Evolutionary conservation across 352 stramenopile species (phyloP), one percentile per base, ranked within the genome.

Genomic region (Phytophthora citrophthora): DNA sequence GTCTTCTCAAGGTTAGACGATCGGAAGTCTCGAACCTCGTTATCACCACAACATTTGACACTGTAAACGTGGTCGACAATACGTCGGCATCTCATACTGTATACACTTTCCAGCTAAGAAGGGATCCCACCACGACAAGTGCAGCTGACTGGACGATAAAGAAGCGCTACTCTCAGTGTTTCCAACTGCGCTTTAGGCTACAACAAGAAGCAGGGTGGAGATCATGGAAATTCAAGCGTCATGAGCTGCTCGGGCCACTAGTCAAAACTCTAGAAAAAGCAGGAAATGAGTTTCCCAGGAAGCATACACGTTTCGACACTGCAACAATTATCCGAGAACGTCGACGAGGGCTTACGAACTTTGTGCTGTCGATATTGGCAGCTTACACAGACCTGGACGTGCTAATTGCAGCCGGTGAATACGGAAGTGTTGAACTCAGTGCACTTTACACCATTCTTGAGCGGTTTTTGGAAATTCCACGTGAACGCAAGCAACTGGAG

Each of bases 331-430:
- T 50, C 20, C 44, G 32, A 36, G 44, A 50, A 9, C 44, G 44
- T 4, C 44, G 11, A 20, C 23, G 24, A 34, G 23, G 24, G 1
- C 44, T 50, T 9, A 12, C 23, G 8, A 26, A 50, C 24, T 50
- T 50, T 36, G 24, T 50, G 24, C 23, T 50, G 8, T 16, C 44
- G 1, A 11, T 50, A 23, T n/a, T 50, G 13, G 44, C 44, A 23
- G 24, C 24, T 15, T 50, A 50, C 44, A 50, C 44, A 15, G 24
- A 50, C 10, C 44, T 50, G 44, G 44, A 50, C 12, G 44, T 50
- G 5, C 15, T 50, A 9, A 20, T 50, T 20, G 12, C 23, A 1
- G 23, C 24, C 9, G 9, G 44, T 23, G 44, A 13, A 1, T 12
- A 50, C 7, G 23, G 11, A n/a, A 23, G 23, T 11, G 23, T 36